phyloP scores from a whole-genome alignment of 768 basidiomycete species.

The Inosperma sp. region DNA sequence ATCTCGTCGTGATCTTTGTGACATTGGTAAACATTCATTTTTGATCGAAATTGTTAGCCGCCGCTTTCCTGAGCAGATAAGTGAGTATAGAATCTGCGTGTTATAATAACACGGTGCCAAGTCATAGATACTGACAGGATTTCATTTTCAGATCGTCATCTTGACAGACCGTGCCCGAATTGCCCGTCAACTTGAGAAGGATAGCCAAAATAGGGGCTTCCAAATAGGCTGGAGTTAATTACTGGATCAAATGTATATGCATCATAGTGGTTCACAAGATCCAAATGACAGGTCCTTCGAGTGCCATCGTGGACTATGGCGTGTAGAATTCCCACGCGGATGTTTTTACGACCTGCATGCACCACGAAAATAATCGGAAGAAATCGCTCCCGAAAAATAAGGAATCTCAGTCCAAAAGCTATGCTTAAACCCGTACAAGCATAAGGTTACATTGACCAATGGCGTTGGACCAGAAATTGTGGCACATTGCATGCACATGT shows the following conservation, averaged over 20 bases:
- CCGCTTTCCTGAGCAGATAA: constrained; percentile 66
- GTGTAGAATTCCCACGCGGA: too few species aligned
- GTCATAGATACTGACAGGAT: too few species aligned
- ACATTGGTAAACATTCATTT: background rate
- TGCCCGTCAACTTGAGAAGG: too few species aligned
- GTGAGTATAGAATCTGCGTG: too few species aligned
- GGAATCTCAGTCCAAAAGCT: background rate
- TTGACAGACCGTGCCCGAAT: constrained; percentile 26
- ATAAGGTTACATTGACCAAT: too few species aligned
- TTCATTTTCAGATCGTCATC: constrained; percentile 25
- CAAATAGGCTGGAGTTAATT: too few species aligned
- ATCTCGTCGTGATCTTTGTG: constrained; percentile 5
- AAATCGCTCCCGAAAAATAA: background rate
- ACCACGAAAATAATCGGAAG: background rate
- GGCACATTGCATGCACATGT: background rate
- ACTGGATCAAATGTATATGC: constrained; percentile 3
- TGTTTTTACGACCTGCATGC: background rate
- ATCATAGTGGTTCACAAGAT: background rate
- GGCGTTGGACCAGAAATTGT: too few species aligned
- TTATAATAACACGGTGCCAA: too few species aligned
- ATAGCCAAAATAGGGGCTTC: too few species aligned
- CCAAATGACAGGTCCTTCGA: background rate
- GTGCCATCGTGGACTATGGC: background rate
- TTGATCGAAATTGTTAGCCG: constrained; percentile 40
- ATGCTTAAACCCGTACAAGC: too few species aligned